phyloP scores from a whole-genome alignment of 352 stramenopile species.

The Phytopythium vexans region DNA sequence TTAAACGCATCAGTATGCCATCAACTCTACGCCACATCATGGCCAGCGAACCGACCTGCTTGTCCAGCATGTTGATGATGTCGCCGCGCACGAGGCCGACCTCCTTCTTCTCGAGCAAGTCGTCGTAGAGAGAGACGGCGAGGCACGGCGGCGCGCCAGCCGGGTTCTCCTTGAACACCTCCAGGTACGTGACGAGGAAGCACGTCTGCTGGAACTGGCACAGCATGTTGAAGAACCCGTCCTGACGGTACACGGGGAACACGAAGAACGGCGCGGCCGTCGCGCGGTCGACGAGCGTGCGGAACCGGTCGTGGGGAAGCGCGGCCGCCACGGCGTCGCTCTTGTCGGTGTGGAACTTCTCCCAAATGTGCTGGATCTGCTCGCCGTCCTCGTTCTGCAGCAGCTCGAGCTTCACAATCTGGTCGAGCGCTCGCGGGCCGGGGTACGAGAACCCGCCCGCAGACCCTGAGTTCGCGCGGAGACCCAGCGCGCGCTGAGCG shows the following conservation, averaged over 20 bases:
- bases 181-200: constrained; percentile 84
- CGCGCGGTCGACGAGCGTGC: constrained; percentile 45
- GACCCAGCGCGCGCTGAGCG: neutral
- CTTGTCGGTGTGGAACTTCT: constrained; percentile 75
- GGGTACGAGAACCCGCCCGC: constrained; percentile 78
- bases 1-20: neutral
- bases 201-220: constrained; percentile 89
- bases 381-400: constrained; percentile 59
- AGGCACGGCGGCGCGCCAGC: constrained; percentile 68
- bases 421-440: constrained; percentile 66
- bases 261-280: constrained; percentile 68
- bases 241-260: constrained; percentile 81
- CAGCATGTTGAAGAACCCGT: constrained; percentile 87
- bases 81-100: constrained; percentile 71
- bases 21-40: neutral
- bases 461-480: constrained; percentile 10
- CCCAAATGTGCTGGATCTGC: constrained; percentile 73
- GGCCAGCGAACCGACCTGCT: constrained; percentile 30
- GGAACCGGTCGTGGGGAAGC: constrained; percentile 35
- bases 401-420: constrained; percentile 84
- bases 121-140: constrained; percentile 75
- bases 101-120: constrained; percentile 74
- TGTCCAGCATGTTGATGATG: constrained; percentile 86
- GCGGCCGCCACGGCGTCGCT: constrained; percentile 62
- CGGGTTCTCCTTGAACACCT: constrained; percentile 87